A percentile compares a stretch with the other conserved stretches of the same genome.
Conservation (phyloP, 139 green algal species). For the Penium margaritaceum region DNA sequence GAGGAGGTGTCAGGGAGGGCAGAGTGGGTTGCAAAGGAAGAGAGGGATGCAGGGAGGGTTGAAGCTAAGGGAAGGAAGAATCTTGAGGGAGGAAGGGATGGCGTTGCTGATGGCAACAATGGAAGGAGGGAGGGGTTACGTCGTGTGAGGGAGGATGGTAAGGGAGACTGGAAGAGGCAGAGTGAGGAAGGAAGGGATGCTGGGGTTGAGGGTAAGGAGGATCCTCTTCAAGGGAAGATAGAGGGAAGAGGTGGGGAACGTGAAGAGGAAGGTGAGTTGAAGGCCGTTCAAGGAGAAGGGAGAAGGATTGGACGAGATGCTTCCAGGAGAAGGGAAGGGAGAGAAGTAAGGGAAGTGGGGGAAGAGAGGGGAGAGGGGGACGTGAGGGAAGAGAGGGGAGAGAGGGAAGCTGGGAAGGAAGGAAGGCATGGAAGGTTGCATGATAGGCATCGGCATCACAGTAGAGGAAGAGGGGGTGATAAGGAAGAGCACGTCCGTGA, state of each 20-base stretch:
- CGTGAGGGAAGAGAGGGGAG: neutral
- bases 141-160: neutral
- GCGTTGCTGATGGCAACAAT: too few species aligned
- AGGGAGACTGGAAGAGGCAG: neutral
- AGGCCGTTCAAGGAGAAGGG: neutral
- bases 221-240: too few species aligned
- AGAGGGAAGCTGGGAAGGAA: neutral
- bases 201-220: too few species aligned
- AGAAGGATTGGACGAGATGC: neutral
- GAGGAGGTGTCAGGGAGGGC: neutral
- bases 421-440: neutral
- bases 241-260: neutral
- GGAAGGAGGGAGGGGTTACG: neutral
- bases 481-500: neutral
- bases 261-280: neutral
- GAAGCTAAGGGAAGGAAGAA: neutral
- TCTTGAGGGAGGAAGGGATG: neutral
- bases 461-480: neutral
- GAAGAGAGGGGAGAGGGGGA: neutral
- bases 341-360: neutral
- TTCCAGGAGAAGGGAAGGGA: neutral
- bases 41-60: too few species aligned
- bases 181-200: constrained; percentile 10
- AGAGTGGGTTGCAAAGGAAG: neutral
- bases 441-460: too few species aligned